Evolutionary conservation across 805 yeast genomes (phyloP).

Genomic region (Saccharomycopsis sp.): DNA sequence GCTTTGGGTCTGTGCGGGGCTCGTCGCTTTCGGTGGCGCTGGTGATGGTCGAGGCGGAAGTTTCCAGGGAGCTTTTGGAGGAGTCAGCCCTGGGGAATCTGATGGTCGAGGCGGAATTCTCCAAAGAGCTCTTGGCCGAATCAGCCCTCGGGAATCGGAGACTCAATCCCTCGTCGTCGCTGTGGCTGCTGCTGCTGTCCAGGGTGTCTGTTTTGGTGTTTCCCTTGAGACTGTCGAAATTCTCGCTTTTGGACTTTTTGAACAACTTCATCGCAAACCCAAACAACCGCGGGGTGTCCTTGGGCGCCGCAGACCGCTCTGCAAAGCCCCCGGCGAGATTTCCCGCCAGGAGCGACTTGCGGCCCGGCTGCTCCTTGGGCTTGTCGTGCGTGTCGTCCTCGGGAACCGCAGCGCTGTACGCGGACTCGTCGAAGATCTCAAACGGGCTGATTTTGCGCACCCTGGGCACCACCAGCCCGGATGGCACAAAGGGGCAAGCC

Average conservation of each 20-base stretch:
- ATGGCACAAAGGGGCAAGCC: no score
- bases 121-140: neutral
- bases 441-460: conserved; percentile 45
- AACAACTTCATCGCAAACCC: conserved; percentile 21
- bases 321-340: neutral
- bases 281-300: no score
- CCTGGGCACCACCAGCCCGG: no score
- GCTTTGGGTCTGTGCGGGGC: neutral
- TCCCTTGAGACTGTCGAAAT: neutral
- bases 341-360: neutral
- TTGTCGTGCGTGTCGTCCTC: neutral
- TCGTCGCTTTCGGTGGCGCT: no score
- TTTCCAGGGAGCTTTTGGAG: neutral
- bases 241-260: conserved; percentile 18
- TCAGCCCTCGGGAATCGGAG: neutral
- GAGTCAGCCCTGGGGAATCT: neutral
- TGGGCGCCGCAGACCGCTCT: no score
- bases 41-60: neutral
- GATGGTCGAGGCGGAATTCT: neutral
- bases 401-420: conserved; percentile 29
- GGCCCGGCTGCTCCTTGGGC: no score
- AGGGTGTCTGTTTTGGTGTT: neutral
- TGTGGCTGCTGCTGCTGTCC: neutral
- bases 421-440: conserved; percentile 62
- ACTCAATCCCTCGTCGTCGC: neutral